Conservation (phyloP, 345 rosid species). For the Dimocarpus longan region DNA sequence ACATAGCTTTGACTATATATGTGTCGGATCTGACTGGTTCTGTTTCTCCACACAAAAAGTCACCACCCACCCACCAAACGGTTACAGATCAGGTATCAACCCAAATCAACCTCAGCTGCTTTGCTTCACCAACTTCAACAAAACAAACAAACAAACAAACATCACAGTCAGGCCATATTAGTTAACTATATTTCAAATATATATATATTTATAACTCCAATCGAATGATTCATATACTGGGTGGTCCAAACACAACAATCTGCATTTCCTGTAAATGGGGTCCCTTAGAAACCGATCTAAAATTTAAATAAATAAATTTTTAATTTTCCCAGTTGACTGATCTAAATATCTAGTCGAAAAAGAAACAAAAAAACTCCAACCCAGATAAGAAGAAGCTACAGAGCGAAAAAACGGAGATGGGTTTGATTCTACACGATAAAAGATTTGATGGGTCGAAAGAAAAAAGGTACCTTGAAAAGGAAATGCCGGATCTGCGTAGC, state of each 20-base stretch:
- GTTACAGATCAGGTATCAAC: background rate
- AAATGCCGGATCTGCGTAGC: constrained; percentile 21
- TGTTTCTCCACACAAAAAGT: background rate
- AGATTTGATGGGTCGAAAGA: background rate
- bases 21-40: constrained; percentile 27
- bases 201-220: background rate
- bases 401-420: background rate
- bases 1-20: constrained; percentile 45
- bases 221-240: background rate
- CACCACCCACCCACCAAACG: constrained; percentile 14
- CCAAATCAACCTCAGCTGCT: background rate
- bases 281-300: constrained; percentile 11
- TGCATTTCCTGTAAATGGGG: background rate
- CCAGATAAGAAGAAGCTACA: background rate
- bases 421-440: background rate
- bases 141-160: constrained; percentile 9
- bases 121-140: background rate
- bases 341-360: background rate
- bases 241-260: constrained; percentile 6
- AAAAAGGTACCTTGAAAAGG: constrained; percentile 29
- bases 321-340: background rate
- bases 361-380: background rate
- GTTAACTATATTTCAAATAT: background rate
- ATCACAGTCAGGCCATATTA: constrained; percentile 6
- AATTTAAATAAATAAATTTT: background rate